Conservation (phyloP, 2,329 filamentous ascomycete species). For the Fusarium dlaminii region DNA sequence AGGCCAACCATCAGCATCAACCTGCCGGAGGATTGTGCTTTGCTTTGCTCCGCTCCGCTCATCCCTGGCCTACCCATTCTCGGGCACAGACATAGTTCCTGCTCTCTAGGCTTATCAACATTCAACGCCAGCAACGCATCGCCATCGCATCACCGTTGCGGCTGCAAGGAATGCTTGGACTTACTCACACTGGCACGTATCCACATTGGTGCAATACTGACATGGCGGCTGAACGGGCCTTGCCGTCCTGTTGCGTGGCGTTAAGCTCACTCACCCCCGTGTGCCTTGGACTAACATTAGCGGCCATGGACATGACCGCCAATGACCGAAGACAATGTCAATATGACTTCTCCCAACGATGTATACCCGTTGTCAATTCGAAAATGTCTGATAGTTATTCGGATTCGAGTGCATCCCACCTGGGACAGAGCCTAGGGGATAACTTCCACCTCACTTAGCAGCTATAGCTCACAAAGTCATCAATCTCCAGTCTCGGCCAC, state of each 20-base stretch:
- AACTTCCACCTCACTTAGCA: background rate
- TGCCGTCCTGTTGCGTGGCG: constrained; percentile 18
- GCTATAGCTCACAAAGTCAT: background rate
- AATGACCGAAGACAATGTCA: background rate
- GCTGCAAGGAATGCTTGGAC: constrained; percentile 8
- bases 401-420: background rate
- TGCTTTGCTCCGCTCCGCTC: background rate
- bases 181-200: background rate
- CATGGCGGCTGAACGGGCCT: constrained; percentile 21
- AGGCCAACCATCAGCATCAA: background rate
- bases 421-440: background rate
- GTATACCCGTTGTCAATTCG: background rate
- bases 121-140: background rate
- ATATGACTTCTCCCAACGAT: background rate
- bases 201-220: background rate
- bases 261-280: background rate
- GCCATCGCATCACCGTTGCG: background rate
- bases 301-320: background rate
- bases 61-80: background rate
- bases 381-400: background rate
- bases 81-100: constrained; percentile 12
- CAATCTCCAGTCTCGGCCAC: background rate
- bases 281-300: constrained; percentile 17
- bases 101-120: constrained; percentile 5
- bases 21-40: background rate